phyloP scores from a whole-genome alignment of 2,329 filamentous ascomycete species.

The Cryphonectria carpinicola region DNA sequence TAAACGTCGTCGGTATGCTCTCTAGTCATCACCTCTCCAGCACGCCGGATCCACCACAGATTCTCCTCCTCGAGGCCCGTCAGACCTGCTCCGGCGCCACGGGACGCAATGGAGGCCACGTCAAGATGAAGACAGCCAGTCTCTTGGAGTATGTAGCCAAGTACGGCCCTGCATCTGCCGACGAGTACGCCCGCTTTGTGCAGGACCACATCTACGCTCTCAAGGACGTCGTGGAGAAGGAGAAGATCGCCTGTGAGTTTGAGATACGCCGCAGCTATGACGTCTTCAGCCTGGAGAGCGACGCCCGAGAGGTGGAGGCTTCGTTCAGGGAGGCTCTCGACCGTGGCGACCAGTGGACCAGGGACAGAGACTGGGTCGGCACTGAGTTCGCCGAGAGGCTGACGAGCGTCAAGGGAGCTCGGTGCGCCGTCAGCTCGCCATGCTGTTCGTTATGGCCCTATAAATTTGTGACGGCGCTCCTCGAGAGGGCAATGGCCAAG shows the following conservation, averaged over 20 bases:
- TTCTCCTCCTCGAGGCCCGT: slow-evolving; percentile 25
- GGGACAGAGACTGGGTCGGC: slow-evolving; percentile 17
- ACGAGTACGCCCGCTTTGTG: slow-evolving; percentile 22
- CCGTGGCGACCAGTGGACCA: slow-evolving; percentile 22
- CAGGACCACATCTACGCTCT: slow-evolving; percentile 19
- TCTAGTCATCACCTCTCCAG: slow-evolving; percentile 24
- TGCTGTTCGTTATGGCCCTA: slow-evolving; percentile 28
- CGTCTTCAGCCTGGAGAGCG: slow-evolving; percentile 14
- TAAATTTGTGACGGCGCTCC: slow-evolving; percentile 25
- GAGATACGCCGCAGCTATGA: slow-evolving; percentile 25
- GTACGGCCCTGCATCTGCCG: slow-evolving; percentile 11
- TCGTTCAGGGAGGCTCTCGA: slow-evolving; percentile 17
- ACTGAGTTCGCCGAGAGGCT: slow-evolving; percentile 21
- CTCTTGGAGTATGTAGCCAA: slow-evolving; percentile 4
- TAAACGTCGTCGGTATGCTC: not conserved
- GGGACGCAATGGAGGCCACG: slow-evolving; percentile 27
- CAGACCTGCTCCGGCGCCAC: slow-evolving; percentile 28
- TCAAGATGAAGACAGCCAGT: slow-evolving; percentile 15
- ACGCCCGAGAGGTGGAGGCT: slow-evolving; percentile 12
- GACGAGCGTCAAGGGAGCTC: slow-evolving; percentile 22
- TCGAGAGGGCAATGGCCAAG: slow-evolving; percentile 18
- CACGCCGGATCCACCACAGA: slow-evolving; percentile 13
- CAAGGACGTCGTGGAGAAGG: slow-evolving; percentile 23
- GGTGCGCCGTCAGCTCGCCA: slow-evolving; percentile 16
- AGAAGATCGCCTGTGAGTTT: slow-evolving; percentile 23